These are phyloP conservation scores for Malassezia yamatoensis DNA, from an alignment of 1,284 basidiomycete species.

Conservation along the genomic window DNA sequence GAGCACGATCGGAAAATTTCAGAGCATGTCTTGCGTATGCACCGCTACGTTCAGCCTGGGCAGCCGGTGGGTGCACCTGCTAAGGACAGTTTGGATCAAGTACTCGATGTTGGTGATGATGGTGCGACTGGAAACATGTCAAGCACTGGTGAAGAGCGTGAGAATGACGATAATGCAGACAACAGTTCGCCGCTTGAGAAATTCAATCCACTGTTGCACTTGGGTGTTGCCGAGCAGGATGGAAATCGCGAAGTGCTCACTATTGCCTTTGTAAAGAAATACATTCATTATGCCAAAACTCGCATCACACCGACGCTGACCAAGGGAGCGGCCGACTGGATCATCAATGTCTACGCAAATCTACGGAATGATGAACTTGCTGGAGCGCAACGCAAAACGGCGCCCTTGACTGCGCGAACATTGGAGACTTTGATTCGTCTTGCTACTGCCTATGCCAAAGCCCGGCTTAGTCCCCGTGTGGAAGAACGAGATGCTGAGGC, in stretches of 20 bases:
- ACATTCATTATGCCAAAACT: slow-evolving; percentile 92
- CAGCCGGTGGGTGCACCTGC: slow-evolving; percentile 77
- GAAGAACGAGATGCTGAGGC: slow-evolving; percentile 75
- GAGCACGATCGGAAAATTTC: slow-evolving; percentile 84
- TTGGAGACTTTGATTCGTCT: slow-evolving; percentile 97
- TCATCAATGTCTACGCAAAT: slow-evolving; percentile 82
- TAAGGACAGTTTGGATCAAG: slow-evolving; percentile 66
- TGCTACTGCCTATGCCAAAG: slow-evolving; percentile 93
- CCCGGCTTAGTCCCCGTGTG: slow-evolving; percentile 74
- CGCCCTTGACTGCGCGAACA: slow-evolving; percentile 93
- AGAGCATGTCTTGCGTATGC: slow-evolving; percentile 94
- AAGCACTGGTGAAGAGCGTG: slow-evolving; percentile 1
- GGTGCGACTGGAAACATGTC: not conserved
- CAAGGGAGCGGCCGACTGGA: slow-evolving; percentile 85
- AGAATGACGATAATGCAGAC: slow-evolving; percentile 3
- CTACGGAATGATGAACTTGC: slow-evolving; percentile 86
- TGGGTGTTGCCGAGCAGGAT: slow-evolving; percentile 54
- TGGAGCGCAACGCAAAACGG: slow-evolving; percentile 86
- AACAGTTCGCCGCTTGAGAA: slow-evolving; percentile 60
- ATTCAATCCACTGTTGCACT: slow-evolving; percentile 87
- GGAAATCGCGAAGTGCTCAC: slow-evolving; percentile 66
- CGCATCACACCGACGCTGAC: slow-evolving; percentile 64
- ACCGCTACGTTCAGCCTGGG: slow-evolving; percentile 89
- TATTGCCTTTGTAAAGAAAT: slow-evolving; percentile 94
- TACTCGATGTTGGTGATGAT: slow-evolving; percentile 38